phyloP scores from a whole-genome alignment of 805 yeast genomes.

The Isabelozyma heimii region DNA sequence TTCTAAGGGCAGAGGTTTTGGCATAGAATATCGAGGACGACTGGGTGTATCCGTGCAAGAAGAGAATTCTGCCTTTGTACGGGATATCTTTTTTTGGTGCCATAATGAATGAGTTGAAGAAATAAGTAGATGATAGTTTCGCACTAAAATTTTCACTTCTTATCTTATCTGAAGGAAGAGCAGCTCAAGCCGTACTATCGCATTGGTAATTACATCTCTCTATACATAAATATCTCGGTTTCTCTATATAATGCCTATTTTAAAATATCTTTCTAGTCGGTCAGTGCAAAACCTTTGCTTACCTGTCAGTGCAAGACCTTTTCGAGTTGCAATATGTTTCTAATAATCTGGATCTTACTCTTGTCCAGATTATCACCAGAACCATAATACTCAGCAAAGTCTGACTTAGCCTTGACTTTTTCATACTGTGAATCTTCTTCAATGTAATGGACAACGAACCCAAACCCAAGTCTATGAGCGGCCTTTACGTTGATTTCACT shows the following conservation, averaged over 20 bases:
- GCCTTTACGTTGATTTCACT: slow-evolving; percentile 75
- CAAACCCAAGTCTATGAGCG: slow-evolving; percentile 71
- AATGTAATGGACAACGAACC: slow-evolving; percentile 66
- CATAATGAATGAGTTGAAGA: not conserved
- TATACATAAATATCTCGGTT: no score
- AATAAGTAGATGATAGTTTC: not conserved
- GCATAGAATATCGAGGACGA: slow-evolving; percentile 79
- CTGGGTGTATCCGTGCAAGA: slow-evolving; percentile 90
- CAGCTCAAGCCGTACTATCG: no score
- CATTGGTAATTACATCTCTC: no score
- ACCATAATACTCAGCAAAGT: slow-evolving; percentile 34
- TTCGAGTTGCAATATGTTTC: slow-evolving; percentile 31
- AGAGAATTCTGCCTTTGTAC: slow-evolving; percentile 57
- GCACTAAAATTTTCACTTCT: not conserved
- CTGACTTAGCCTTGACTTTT: slow-evolving; percentile 21
- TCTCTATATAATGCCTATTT: no score
- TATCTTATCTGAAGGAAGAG: not conserved
- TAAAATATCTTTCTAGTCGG: slow-evolving; percentile 1
- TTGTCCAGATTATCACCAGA: slow-evolving; percentile 24
- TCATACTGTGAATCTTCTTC: slow-evolving; percentile 62
- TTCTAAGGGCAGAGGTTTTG: slow-evolving; percentile 86
- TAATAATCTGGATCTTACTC: slow-evolving; percentile 29
- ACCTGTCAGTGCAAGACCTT: slow-evolving; percentile 5
- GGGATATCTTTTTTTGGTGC: not conserved
- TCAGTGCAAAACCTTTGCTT: not conserved